Evolutionary conservation across 495 filamentous ascomycete species (phyloP).

Genomic region (Barbatosphaeria neglecta): DNA sequence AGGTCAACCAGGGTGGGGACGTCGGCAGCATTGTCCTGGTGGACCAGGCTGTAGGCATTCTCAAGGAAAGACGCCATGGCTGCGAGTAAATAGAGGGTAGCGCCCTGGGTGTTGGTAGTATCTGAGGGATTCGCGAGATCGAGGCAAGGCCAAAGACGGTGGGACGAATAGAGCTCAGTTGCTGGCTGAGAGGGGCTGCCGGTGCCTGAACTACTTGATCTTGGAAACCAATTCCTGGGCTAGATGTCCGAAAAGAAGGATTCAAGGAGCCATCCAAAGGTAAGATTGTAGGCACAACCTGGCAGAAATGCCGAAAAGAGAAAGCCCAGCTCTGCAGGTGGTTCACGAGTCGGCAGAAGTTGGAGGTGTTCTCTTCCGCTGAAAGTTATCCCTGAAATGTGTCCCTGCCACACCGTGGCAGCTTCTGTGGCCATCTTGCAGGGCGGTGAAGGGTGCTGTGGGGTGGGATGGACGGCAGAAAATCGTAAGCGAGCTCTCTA

Average conservation of each 20-base stretch:
- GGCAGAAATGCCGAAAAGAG: not conserved
- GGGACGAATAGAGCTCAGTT: not conserved
- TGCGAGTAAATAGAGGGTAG: constrained; percentile 18
- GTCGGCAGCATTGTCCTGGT: constrained; percentile 89
- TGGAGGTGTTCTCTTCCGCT: not conserved
- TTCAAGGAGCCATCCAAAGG: not conserved
- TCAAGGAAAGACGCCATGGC: constrained; percentile 93
- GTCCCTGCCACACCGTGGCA: not conserved
- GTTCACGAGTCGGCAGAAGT: not conserved
- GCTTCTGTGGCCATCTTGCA: not conserved
- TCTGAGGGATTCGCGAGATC: constrained; percentile 2
- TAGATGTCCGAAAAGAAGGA: not conserved
- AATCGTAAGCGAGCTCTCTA: not conserved
- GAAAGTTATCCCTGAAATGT: not conserved
- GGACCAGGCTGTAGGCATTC: constrained; percentile 85
- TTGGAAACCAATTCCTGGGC: not conserved
- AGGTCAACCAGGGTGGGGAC: constrained; percentile 83
- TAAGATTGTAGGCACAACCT: not conserved
- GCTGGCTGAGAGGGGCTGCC: not conserved
- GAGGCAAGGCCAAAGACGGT: not conserved
- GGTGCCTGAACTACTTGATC: not conserved
- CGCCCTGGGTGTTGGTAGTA: constrained; percentile 3
- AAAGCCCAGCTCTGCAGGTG: not conserved
- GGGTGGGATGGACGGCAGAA: not conserved
- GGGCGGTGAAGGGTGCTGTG: not conserved